A percentile compares a stretch with the other conserved stretches of the same genome.
phyloP scores from a whole-genome alignment of 768 basidiomycete species.

The Agaricus blazei region DNA sequence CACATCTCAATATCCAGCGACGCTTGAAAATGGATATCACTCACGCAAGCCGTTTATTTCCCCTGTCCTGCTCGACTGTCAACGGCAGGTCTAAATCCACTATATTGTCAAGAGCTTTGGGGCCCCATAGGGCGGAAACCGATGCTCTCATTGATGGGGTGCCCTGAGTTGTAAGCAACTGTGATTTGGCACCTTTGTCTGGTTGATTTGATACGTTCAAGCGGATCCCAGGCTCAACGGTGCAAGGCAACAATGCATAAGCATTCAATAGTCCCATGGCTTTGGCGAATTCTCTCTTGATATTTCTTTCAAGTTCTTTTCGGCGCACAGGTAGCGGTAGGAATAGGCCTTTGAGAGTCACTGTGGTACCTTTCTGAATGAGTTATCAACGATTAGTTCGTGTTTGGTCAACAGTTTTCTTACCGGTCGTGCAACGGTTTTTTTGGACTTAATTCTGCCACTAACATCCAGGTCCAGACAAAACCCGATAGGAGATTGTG shows the following conservation, averaged over 20 bases:
- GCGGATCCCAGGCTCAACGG: constrained; percentile 65
- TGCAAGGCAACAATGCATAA: constrained; percentile 87
- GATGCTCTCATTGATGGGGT: constrained; percentile 55
- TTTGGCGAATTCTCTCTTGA: constrained; percentile 86
- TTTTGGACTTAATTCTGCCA: constrained; percentile 54
- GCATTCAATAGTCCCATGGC: constrained; percentile 77
- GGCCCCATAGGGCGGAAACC: constrained; percentile 78
- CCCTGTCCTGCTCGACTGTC: constrained; percentile 61
- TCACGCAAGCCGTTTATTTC: constrained; percentile 22
- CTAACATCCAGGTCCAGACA: constrained; percentile 65
- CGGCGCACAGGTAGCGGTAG: constrained; percentile 81
- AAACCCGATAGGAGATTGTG: constrained; percentile 74
- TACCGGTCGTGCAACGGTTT: constrained; percentile 77
- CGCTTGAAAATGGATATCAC: not conserved
- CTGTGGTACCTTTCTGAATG: constrained; percentile 80
- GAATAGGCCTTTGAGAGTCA: constrained; percentile 69
- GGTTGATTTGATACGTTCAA: constrained; percentile 66
- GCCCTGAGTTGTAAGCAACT: constrained; percentile 73
- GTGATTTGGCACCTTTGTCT: constrained; percentile 71
- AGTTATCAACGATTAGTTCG: not conserved
- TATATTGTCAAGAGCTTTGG: constrained; percentile 70
- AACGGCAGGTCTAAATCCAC: constrained; percentile 70
- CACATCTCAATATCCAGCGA: not conserved
- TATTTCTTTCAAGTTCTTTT: constrained; percentile 86
- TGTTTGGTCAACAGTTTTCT: not conserved